phyloP scores from a whole-genome alignment of 345 rosid genomes.

The Boechera divaricarpa region DNA sequence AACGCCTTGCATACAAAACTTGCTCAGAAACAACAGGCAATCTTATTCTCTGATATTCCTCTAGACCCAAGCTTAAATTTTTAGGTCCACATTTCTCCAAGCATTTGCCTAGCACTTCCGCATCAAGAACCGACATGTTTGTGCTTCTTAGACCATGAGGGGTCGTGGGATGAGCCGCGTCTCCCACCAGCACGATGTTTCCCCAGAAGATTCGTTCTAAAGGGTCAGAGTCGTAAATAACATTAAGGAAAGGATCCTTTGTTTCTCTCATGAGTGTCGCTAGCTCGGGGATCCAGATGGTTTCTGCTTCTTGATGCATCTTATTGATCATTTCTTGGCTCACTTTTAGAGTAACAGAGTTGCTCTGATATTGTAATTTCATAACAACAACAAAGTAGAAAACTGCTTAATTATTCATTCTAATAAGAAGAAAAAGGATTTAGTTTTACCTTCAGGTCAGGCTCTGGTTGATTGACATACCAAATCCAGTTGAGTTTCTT shows the following conservation, averaged over 20 bases:
- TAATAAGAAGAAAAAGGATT: not conserved
- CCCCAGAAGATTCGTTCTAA: constrained; percentile 56
- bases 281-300: constrained; percentile 68
- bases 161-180: constrained; percentile 84
- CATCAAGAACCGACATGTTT: constrained; percentile 82
- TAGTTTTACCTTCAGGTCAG: constrained; percentile 57
- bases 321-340: constrained; percentile 57
- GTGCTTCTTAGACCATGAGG: constrained; percentile 87
- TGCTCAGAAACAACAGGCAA: constrained; percentile 67
- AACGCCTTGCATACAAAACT: constrained; percentile 58
- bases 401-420: not conserved
- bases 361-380: constrained; percentile 47
- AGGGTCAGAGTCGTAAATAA: constrained; percentile 78
- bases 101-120: constrained; percentile 70
- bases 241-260: constrained; percentile 76
- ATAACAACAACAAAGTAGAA: not conserved
- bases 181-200: constrained; percentile 68
- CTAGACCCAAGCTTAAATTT: constrained; percentile 58
- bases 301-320: constrained; percentile 70
- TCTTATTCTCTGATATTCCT: constrained; percentile 68
- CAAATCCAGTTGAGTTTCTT: constrained; percentile 78
- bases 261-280: constrained; percentile 68
- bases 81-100: constrained; percentile 57
- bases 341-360: constrained; percentile 72
- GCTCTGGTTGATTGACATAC: constrained; percentile 78